phyloP scores from a whole-genome alignment of 805 yeast genomes.

The Candida pseudofarinosa region DNA sequence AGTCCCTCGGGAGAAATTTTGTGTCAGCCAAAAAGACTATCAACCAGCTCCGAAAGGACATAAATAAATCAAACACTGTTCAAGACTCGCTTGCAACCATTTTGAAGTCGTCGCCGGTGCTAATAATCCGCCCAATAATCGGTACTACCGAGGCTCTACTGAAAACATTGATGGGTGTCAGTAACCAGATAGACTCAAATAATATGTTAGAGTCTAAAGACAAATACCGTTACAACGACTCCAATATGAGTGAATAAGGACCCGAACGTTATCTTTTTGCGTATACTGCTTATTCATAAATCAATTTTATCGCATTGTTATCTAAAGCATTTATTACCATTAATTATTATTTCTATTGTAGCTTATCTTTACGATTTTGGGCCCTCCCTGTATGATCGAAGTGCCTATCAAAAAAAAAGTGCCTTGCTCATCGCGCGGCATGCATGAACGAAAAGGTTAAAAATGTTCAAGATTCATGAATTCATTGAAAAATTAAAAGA shows the following conservation, averaged over 20 bases:
- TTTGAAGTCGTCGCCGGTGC: constrained; percentile 74
- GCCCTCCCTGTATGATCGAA: background rate
- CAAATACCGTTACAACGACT: constrained; percentile 46
- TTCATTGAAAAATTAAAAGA: no score
- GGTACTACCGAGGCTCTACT: constrained; percentile 92
- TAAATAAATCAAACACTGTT: constrained; percentile 61
- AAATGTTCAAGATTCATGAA: no score
- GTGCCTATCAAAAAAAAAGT: background rate
- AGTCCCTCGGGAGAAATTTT: constrained; percentile 65
- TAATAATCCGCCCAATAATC: constrained; percentile 77
- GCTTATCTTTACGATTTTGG: background rate
- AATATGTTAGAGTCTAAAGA: constrained; percentile 57
- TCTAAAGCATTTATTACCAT: background rate
- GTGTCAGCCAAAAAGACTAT: constrained; percentile 63
- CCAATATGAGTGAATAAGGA: background rate
- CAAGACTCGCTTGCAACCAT: constrained; percentile 65
- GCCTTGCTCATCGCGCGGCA: background rate
- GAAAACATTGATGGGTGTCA: constrained; percentile 75
- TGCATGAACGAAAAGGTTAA: background rate
- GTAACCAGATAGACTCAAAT: constrained; percentile 72
- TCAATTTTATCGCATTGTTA: background rate
- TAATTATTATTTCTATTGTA: no score
- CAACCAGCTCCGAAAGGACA: constrained; percentile 53
- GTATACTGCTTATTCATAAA: background rate
- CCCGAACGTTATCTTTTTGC: no score